A percentile compares a stretch with the other conserved stretches of the same genome.
phyloP scores from a whole-genome alignment of 306 rosid genomes.

The Acacia confusa region DNA sequence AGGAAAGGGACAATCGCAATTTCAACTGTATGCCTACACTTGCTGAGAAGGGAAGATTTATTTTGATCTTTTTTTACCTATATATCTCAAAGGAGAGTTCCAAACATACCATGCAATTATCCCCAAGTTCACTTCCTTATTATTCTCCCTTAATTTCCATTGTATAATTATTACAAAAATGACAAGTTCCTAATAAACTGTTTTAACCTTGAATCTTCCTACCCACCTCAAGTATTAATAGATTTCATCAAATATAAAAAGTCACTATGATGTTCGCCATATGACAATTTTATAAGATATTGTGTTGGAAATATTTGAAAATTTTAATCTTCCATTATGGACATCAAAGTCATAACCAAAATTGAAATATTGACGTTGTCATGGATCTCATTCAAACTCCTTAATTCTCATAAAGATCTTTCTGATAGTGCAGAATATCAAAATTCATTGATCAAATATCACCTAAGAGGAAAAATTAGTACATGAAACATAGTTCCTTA shows the following conservation, averaged over 20 bases:
- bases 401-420: neutral
- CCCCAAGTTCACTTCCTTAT: neutral
- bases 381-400: neutral
- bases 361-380: neutral
- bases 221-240: neutral
- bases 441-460: neutral
- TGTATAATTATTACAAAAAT: neutral
- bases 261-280: neutral
- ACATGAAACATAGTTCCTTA: neutral
- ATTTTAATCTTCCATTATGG: neutral
- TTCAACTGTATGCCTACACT: neutral
- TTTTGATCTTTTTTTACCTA: neutral
- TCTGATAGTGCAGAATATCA: neutral
- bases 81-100: neutral
- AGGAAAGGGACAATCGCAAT: neutral
- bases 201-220: neutral
- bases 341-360: neutral
- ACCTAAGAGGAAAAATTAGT: neutral
- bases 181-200: neutral
- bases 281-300: neutral
- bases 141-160: neutral
- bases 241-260: neutral
- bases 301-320: neutral
- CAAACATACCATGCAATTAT: neutral
- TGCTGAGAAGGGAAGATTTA: neutral